phyloP scores from a whole-genome alignment of 495 filamentous ascomycete genomes.

The Recurvomyces mirabilis region DNA sequence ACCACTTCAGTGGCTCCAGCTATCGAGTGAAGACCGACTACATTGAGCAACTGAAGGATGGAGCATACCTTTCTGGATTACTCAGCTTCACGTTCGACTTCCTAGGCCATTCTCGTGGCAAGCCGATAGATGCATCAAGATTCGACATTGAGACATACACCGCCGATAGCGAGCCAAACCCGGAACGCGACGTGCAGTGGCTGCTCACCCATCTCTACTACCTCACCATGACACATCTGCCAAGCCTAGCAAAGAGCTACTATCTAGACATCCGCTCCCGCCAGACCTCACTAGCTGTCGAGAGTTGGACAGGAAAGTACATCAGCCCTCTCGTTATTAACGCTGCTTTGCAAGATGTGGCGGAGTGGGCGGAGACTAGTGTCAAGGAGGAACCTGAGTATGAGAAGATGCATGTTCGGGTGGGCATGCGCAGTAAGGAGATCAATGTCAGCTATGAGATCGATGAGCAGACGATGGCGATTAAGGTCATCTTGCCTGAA shows the following conservation, averaged over 20 bases:
- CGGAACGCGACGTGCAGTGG: constrained; percentile 64
- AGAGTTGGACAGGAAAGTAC: constrained; percentile 71
- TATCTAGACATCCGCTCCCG: constrained; percentile 67
- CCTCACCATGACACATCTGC: constrained; percentile 59
- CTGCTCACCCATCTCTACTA: constrained; percentile 81
- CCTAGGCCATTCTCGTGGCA: constrained; percentile 58
- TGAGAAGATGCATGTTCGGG: constrained; percentile 35
- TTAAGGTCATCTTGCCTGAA: constrained; percentile 64
- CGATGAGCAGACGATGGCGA: constrained; percentile 73
- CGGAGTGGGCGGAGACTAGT: constrained; percentile 49
- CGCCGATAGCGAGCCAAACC: constrained; percentile 43
- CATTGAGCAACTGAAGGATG: constrained; percentile 59
- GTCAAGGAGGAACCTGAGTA: constrained; percentile 41
- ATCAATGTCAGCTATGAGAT: constrained; percentile 72
- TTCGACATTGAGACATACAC: constrained; percentile 61
- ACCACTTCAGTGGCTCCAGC: constrained; percentile 67
- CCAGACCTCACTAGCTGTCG: constrained; percentile 60
- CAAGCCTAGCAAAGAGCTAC: constrained; percentile 75
- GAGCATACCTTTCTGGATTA: constrained; percentile 54
- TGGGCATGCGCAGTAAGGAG: constrained; percentile 57
- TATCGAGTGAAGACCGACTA: constrained; percentile 74
- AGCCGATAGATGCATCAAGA: constrained; percentile 55
- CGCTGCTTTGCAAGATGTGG: constrained; percentile 58
- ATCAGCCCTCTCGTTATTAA: constrained; percentile 73
- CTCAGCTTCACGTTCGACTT: constrained; percentile 72